A percentile compares a stretch with the other conserved stretches of the same genome.
phyloP scores from a whole-genome alignment of 768 basidiomycete genomes.

The Mycena polygramma region DNA sequence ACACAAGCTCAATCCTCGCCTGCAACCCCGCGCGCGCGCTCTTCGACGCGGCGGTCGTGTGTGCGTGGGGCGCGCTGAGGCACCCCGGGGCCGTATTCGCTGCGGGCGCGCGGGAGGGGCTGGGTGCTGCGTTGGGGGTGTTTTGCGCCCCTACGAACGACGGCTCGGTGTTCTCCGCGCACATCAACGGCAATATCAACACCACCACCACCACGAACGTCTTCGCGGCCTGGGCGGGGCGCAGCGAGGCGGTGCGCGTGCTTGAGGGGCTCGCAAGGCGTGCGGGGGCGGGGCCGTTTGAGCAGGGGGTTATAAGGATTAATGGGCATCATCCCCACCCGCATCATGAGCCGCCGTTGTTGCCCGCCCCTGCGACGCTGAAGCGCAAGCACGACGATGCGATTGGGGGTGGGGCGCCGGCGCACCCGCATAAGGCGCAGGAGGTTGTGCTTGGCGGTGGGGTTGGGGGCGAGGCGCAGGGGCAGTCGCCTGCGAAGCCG shows the following conservation, averaged over 20 bases:
- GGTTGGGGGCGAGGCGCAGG: no score
- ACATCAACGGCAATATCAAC: background rate
- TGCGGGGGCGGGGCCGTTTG: conserved; percentile 31
- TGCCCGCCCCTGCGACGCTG: conserved; percentile 26
- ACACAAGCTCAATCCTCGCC: conserved; percentile 62
- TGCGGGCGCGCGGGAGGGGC: conserved; percentile 58
- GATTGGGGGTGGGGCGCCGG: conserved; percentile 26
- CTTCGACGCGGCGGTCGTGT: conserved; percentile 76
- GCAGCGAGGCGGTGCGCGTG: conserved; percentile 42
- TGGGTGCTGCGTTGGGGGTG: conserved; percentile 28
- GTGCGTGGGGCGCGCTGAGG: conserved; percentile 72
- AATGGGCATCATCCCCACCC: background rate
- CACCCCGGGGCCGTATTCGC: conserved; percentile 64
- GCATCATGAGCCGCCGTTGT: background rate
- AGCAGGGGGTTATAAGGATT: background rate
- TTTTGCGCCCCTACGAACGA: background rate
- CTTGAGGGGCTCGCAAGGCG: conserved; percentile 44
- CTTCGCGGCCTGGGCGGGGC: conserved; percentile 6
- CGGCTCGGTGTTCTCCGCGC: background rate
- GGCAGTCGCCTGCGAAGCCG: background rate
- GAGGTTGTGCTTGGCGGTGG: no score
- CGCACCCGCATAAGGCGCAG: background rate
- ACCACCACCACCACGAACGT: background rate
- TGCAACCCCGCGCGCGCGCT: conserved; percentile 73
- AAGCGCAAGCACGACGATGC: conserved; percentile 48